A percentile compares a stretch with the other conserved stretches of the same genome.
Evolutionary conservation across 345 rosid species (phyloP).

Genomic region (Eucalyptus regnans): DNA sequence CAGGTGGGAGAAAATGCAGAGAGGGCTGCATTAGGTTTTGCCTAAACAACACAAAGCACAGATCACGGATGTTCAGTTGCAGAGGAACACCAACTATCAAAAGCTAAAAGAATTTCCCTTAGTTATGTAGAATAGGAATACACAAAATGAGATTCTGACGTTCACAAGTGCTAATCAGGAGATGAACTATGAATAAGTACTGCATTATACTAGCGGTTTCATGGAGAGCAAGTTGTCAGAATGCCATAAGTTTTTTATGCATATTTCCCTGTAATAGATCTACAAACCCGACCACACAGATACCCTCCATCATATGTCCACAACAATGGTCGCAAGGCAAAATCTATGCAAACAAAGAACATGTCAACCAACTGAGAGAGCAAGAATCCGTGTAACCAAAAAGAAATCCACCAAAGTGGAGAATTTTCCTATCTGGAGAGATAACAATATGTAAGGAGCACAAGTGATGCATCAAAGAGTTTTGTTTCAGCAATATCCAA

Average conservation of each 20-base stretch:
- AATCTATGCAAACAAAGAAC: neutral
- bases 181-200: neutral
- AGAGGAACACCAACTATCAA: neutral
- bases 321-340: neutral
- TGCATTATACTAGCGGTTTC: neutral
- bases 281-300: neutral
- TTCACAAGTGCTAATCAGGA: neutral
- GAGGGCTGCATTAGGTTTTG: neutral
- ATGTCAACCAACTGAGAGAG: neutral
- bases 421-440: neutral
- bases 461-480: neutral
- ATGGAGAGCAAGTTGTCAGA: neutral
- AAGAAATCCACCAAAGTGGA: neutral
- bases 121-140: neutral
- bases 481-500: neutral
- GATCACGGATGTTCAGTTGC: neutral
- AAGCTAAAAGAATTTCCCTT: neutral
- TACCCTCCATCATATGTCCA: neutral
- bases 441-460: neutral
- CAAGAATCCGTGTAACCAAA: neutral
- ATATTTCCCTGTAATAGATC: neutral
- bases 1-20: neutral
- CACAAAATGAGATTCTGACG: neutral
- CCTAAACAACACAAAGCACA: neutral
- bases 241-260: neutral